phyloP scores from a whole-genome alignment of 805 yeast genomes.

The Dipodascopsis tothii region DNA sequence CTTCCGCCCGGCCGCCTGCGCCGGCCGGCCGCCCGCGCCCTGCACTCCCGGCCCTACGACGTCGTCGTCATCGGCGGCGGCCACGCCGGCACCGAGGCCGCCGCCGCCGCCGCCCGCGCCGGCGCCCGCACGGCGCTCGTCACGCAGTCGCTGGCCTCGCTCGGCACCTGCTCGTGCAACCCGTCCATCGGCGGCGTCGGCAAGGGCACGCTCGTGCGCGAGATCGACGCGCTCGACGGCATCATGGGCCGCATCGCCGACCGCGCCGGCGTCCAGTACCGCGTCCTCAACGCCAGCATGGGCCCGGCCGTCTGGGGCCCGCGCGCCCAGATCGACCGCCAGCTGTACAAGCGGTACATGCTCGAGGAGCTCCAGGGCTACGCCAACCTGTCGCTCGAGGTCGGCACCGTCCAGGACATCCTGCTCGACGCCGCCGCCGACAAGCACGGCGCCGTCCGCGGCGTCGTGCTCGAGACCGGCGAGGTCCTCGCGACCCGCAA shows the following conservation, averaged over 20 bases:
- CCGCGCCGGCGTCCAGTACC: constrained; percentile 85
- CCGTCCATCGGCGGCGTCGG: constrained; percentile 99
- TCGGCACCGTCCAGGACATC: constrained; percentile 79
- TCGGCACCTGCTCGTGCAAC: constrained; percentile 94
- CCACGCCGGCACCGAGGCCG: constrained; percentile 98
- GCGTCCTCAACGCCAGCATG: constrained; percentile 71
- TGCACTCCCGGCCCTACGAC: too few species aligned
- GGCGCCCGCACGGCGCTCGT: constrained; percentile 66
- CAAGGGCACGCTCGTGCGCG: constrained; percentile 84
- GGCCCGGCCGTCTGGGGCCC: constrained; percentile 99
- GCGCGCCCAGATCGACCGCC: constrained; percentile 88
- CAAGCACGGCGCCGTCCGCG: constrained; percentile 44
- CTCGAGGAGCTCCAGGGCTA: constrained; percentile 49
- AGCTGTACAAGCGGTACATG: constrained; percentile 72
- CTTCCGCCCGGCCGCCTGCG: too few species aligned
- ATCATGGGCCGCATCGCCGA: constrained; percentile 82
- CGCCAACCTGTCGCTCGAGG: constrained; percentile 49
- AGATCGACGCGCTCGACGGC: constrained; percentile 95
- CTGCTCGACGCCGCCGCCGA: constrained; percentile 42
- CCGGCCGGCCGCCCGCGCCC: too few species aligned
- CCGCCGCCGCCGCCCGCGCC: constrained; percentile 81
- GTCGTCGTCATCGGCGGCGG: constrained; percentile 95
- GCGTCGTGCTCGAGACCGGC: constrained; percentile 69
- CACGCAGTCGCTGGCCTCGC: constrained; percentile 65
- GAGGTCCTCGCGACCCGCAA: constrained; percentile 48